These are phyloP conservation scores for Penicillium frequentans DNA, from an alignment of 2,329 filamentous ascomycete species.

Conservation along the genomic window DNA sequence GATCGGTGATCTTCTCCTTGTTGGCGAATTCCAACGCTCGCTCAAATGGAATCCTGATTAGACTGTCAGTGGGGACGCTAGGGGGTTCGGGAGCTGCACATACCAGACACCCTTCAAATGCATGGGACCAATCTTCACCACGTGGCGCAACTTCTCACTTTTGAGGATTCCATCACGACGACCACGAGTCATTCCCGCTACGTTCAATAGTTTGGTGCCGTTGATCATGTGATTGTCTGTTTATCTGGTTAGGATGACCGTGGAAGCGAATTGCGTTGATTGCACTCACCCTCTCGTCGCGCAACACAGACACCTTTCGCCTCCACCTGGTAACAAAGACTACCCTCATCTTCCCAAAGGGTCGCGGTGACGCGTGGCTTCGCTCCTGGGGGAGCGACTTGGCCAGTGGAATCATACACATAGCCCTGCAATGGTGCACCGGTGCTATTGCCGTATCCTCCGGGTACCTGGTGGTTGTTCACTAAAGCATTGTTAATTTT, in stretches of 20 bases:
- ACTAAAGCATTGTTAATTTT: constrained; percentile 29
- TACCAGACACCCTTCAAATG: constrained; percentile 97
- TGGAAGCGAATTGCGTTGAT: background rate
- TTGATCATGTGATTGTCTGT: constrained; percentile 99
- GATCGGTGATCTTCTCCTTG: constrained; percentile 98
- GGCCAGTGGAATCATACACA: constrained; percentile 81
- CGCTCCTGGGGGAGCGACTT: constrained; percentile 88
- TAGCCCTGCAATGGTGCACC: constrained; percentile 47
- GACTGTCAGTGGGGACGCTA: background rate
- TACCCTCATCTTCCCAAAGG: constrained; percentile 97
- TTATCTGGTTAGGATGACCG: background rate
- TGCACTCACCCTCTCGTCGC: constrained; percentile 74
- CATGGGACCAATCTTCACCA: constrained; percentile 99
- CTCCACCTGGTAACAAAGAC: constrained; percentile 95
- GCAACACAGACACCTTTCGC: constrained; percentile 95
- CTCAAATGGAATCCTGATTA: constrained; percentile 88
- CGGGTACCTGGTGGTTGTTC: constrained; percentile 33
- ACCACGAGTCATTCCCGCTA: constrained; percentile 96
- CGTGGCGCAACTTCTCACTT: constrained; percentile 93
- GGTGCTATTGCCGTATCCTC: constrained; percentile 41
- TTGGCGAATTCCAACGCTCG: constrained; percentile 98
- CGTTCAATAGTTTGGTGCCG: constrained; percentile 93
- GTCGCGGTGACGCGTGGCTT: constrained; percentile 96
- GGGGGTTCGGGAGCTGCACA: constrained; percentile 35
- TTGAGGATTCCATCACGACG: constrained; percentile 94